Evolutionary conservation across 441 rosid species (phyloP).

Genomic region (Syzygium syzygioides): DNA sequence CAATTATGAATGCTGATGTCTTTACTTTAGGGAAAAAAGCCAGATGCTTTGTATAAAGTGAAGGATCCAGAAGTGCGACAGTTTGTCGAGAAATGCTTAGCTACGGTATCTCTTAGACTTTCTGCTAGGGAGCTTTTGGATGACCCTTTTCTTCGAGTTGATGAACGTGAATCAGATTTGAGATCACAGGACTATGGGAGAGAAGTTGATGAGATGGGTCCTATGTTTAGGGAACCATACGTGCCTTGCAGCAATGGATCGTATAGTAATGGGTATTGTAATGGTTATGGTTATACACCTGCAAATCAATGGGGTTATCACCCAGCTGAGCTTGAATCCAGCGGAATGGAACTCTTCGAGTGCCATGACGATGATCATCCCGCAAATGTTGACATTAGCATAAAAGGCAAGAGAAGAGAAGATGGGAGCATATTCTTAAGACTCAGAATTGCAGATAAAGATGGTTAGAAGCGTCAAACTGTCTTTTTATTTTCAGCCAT

Average conservation of each 20-base stretch:
- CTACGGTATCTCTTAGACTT: constrained; percentile 69
- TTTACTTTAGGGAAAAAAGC: constrained; percentile 78
- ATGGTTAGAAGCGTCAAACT: constrained; percentile 40
- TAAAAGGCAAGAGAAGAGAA: constrained; percentile 62
- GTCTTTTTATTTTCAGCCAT: neutral
- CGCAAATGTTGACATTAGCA: constrained; percentile 52
- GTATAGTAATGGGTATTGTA: constrained; percentile 33
- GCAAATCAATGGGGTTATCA: constrained; percentile 44
- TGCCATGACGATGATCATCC: constrained; percentile 55
- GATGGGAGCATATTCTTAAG: constrained; percentile 59
- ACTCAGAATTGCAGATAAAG: constrained; percentile 71
- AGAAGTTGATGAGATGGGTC: constrained; percentile 38
- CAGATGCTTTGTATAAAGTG: constrained; percentile 78
- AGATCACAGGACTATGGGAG: constrained; percentile 36
- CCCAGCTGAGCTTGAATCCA: constrained; percentile 42
- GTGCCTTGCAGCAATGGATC: constrained; percentile 27
- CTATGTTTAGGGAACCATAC: constrained; percentile 47
- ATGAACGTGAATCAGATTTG: constrained; percentile 49
- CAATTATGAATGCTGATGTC: constrained; percentile 5
- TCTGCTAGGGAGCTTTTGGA: constrained; percentile 80
- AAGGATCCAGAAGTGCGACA: constrained; percentile 65
- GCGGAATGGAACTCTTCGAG: constrained; percentile 59
- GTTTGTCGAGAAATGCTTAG: constrained; percentile 86
- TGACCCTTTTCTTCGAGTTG: constrained; percentile 65
- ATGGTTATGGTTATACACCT: constrained; percentile 26